Evolutionary conservation across 1,284 basidiomycete genomes (phyloP).

Genomic region (Ganoderma lingzhi): DNA sequence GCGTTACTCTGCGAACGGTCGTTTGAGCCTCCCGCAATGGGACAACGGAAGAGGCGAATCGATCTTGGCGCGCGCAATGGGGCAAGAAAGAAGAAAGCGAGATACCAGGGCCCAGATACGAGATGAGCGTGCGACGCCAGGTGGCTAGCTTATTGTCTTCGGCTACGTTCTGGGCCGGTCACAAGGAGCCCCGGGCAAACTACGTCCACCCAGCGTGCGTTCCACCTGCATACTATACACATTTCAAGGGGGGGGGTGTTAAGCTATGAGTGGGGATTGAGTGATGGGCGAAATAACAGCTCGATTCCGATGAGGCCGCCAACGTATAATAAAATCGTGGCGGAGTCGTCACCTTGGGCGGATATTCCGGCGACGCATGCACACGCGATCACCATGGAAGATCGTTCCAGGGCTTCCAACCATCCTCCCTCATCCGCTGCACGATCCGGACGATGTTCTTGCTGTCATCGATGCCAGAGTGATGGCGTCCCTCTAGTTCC

Average conservation of each 20-base stretch:
- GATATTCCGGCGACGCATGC: neutral
- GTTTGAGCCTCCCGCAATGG: conserved; percentile 8
- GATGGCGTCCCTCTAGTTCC: conserved; percentile 47
- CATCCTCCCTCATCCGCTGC: conserved; percentile 36
- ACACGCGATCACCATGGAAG: conserved; percentile 13
- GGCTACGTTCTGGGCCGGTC: conserved; percentile 22
- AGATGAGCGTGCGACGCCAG: conserved; percentile 16
- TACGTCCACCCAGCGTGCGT: neutral
- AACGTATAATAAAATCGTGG: neutral
- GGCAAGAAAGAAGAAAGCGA: neutral
- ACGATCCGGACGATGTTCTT: conserved; percentile 48
- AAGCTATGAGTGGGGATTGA: conserved; percentile 10
- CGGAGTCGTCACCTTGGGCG: neutral
- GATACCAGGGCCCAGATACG: neutral
- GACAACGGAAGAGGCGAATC: conserved; percentile 8
- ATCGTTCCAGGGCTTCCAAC: conserved; percentile 38
- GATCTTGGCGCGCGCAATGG: conserved; percentile 10
- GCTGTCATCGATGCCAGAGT: conserved; percentile 53
- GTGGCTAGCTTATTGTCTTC: conserved; percentile 30
- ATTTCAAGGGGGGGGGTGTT: no score
- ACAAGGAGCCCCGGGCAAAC: conserved; percentile 9
- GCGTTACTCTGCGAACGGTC: conserved; percentile 21
- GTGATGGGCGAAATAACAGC: neutral
- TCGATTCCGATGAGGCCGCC: neutral
- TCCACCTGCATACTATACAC: neutral